Evolutionary conservation across 2,329 filamentous ascomycete genomes (phyloP).

Genomic region (Penicillium decumbens): DNA sequence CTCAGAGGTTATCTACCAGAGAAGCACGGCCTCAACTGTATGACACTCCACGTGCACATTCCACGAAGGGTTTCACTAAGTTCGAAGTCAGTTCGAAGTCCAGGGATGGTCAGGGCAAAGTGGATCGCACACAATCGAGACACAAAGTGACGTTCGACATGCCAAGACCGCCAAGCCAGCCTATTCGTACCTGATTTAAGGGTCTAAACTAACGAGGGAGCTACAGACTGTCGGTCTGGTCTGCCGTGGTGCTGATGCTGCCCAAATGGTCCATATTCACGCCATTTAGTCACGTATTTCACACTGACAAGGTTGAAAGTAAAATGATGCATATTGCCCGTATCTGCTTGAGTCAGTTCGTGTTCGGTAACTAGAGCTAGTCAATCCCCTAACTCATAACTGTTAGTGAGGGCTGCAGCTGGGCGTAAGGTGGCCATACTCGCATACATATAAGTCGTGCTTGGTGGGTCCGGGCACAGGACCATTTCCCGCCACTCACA

Average conservation of each 20-base stretch:
- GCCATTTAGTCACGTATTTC: neutral
- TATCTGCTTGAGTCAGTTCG: neutral
- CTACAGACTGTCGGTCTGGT: neutral
- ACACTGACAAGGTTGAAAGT: neutral
- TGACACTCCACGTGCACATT: neutral
- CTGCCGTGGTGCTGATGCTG: no score
- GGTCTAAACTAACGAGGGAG: neutral
- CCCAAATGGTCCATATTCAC: no score
- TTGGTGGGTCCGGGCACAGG: neutral
- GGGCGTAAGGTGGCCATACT: no score
- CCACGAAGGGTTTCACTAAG: neutral
- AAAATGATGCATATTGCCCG: neutral
- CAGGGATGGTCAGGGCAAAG: neutral
- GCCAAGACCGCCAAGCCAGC: conserved; percentile 9
- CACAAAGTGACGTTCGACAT: conserved; percentile 7
- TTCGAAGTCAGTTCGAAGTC: neutral
- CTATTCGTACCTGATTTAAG: neutral
- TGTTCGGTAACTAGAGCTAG: neutral
- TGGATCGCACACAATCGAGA: conserved; percentile 14
- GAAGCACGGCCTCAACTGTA: neutral
- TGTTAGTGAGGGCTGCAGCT: neutral
- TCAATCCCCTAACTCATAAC: neutral
- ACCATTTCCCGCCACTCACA: neutral
- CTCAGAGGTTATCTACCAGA: no score
- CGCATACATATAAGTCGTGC: neutral